Conservation (phyloP, 164 flowering plant species). For the Liriodendron chinense region DNA sequence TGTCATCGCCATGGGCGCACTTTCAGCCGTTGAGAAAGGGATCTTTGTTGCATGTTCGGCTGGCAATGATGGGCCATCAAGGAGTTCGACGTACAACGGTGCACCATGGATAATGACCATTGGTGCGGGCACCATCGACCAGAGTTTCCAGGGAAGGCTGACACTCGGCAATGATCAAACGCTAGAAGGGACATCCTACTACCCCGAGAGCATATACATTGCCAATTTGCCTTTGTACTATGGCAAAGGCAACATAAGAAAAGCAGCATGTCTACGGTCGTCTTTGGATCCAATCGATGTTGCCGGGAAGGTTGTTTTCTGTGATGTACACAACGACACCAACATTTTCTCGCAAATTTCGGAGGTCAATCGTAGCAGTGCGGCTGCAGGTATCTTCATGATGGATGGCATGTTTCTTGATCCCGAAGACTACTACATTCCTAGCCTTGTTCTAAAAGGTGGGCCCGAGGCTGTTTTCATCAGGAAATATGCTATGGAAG, state of each 20-base stretch:
- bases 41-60: no score
- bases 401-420: not conserved
- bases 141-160: no score
- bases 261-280: constrained; percentile 6
- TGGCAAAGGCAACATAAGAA: constrained; percentile 15
- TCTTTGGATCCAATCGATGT: constrained; percentile 23
- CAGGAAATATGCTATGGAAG: constrained; percentile 8
- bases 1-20: no score
- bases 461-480: not conserved
- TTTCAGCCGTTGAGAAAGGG: no score
- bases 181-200: no score
- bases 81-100: no score
- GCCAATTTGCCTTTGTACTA: constrained; percentile 22
- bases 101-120: no score
- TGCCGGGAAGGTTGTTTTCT: constrained; percentile 27
- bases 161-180: no score
- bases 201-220: no score
- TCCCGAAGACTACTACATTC: constrained; percentile 21
- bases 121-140: no score
- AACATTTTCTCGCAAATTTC: constrained; percentile 10
- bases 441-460: constrained; percentile 13
- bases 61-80: no score
- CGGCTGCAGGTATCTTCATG: constrained; percentile 25
- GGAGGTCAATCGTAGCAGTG: constrained; percentile 21
- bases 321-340: not conserved